Percentiles rank a stretch among this genome's conserved stretches.
Evolutionary conservation across 164 flowering plant species (phyloP).

Genomic region (Kingdonia uniflora): DNA sequence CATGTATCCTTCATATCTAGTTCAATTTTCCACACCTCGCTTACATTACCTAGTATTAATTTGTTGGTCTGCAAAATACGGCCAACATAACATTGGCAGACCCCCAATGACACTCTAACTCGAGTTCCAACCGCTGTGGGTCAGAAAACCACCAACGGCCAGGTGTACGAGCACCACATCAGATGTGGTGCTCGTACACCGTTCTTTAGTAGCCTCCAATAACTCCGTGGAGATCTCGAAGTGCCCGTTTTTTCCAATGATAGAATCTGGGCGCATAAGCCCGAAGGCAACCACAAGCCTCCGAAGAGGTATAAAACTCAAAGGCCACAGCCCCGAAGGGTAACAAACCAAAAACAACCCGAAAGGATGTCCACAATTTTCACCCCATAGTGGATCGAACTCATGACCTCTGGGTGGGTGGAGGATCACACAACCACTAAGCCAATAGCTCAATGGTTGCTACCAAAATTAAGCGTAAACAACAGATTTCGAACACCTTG

Average conservation of each 20-base stretch:
- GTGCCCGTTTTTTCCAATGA: not conserved
- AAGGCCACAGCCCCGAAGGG: no score
- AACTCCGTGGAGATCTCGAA: slow-evolving; percentile 15
- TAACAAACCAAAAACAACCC: no score
- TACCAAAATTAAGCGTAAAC: not conserved
- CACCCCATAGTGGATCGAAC: slow-evolving; percentile 5
- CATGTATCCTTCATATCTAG: slow-evolving; percentile 27
- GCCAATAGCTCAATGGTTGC: no score
- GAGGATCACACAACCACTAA: not conserved
- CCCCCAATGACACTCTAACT: slow-evolving; percentile 30
- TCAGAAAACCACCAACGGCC: slow-evolving; percentile 37
- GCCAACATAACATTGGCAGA: slow-evolving; percentile 39
- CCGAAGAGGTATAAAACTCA: no score
- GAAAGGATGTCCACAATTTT: slow-evolving; percentile 7
- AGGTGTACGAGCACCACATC: slow-evolving; percentile 30
- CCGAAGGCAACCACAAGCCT: no score
- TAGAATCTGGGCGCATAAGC: slow-evolving; percentile 1
- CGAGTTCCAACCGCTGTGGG: slow-evolving; percentile 44
- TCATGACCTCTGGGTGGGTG: not conserved
- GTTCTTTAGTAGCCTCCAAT: slow-evolving; percentile 15
- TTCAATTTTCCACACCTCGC: slow-evolving; percentile 31
- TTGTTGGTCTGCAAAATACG: slow-evolving; percentile 31
- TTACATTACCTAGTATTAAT: slow-evolving; percentile 27
- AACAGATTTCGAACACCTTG: slow-evolving; percentile 1
- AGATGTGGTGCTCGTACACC: slow-evolving; percentile 41